Percentiles rank a stretch among this genome's conserved stretches.
phyloP scores from a whole-genome alignment of 352 stramenopile species.

The Achlya hypogyna region DNA sequence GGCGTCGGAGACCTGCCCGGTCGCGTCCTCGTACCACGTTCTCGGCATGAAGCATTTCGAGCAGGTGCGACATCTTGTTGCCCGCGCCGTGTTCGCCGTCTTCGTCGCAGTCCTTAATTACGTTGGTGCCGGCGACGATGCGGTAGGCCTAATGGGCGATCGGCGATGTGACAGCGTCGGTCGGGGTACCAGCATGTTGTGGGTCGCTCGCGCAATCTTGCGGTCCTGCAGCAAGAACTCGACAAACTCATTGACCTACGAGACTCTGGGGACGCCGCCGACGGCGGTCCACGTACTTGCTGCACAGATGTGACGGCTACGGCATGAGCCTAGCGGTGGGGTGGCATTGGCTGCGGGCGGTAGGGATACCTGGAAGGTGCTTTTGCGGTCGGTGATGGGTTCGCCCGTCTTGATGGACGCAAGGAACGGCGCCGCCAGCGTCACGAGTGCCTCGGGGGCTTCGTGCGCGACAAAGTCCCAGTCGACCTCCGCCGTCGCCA shows the following conservation, averaged over 20 bases:
- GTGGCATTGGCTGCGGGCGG: too few relatives aligned
- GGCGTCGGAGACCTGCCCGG: not conserved
- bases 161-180: not conserved
- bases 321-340: conserved; percentile 21
- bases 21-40: conserved; percentile 34
- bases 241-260: conserved; percentile 73
- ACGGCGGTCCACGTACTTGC: conserved; percentile 36
- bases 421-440: not conserved
- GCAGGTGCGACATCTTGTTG: conserved; percentile 69
- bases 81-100: conserved; percentile 76
- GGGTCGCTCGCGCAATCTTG: conserved; percentile 74
- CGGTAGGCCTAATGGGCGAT: conserved; percentile 42
- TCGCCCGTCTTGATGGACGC: conserved; percentile 57
- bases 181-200: conserved; percentile 67
- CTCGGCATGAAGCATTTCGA: conserved; percentile 69
- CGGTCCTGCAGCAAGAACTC: conserved; percentile 66
- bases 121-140: conserved; percentile 48
- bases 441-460: conserved; percentile 10
- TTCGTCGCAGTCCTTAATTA: conserved; percentile 81
- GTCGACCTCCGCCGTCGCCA: not conserved
- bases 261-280: conserved; percentile 25
- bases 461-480: conserved; percentile 1
- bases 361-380: conserved; percentile 46
- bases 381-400: conserved; percentile 70
- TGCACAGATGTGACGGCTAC: conserved; percentile 4